Evolutionary conservation across 768 basidiomycete species (phyloP).

Genomic region (Clathrus columnatus): DNA sequence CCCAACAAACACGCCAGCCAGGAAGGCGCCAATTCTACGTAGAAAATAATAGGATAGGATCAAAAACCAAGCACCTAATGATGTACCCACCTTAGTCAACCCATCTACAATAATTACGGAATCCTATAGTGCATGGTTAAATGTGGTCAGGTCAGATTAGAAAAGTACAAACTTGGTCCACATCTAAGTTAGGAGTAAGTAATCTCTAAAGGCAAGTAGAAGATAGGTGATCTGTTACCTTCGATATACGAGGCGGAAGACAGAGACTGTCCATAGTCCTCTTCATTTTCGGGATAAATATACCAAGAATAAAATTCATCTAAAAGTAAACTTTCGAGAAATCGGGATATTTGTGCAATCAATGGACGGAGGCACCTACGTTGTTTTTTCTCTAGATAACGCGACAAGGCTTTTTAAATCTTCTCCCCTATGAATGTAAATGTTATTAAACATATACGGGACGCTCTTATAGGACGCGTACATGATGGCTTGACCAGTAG

Average conservation of each 20-base stretch:
- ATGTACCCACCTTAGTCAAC: conserved; percentile 64
- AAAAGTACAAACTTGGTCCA: conserved; percentile 47
- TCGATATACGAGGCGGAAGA: conserved; percentile 80
- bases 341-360: neutral
- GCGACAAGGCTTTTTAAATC: conserved; percentile 75
- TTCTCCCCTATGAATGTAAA: conserved; percentile 41
- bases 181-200: conserved; percentile 36
- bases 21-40: conserved; percentile 87
- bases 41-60: conserved; percentile 13
- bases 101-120: conserved; percentile 83
- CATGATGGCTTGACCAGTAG: conserved; percentile 84
- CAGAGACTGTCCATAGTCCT: conserved; percentile 67
- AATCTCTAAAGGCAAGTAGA: neutral
- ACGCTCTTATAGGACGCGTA: conserved; percentile 22
- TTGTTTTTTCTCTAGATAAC: conserved; percentile 68
- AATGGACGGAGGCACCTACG: conserved; percentile 21
- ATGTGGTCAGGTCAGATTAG: conserved; percentile 1
- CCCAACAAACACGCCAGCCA: conserved; percentile 93
- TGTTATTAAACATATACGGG: neutral
- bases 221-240: conserved; percentile 11
- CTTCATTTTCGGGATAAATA: conserved; percentile 72
- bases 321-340: conserved; percentile 1
- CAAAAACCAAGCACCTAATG: neutral
- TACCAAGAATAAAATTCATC: conserved; percentile 91
- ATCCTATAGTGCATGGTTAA: conserved; percentile 37